Evolutionary conservation across 2,329 filamentous ascomycete species (phyloP).

Genomic region (Colletotrichum shisoi): DNA sequence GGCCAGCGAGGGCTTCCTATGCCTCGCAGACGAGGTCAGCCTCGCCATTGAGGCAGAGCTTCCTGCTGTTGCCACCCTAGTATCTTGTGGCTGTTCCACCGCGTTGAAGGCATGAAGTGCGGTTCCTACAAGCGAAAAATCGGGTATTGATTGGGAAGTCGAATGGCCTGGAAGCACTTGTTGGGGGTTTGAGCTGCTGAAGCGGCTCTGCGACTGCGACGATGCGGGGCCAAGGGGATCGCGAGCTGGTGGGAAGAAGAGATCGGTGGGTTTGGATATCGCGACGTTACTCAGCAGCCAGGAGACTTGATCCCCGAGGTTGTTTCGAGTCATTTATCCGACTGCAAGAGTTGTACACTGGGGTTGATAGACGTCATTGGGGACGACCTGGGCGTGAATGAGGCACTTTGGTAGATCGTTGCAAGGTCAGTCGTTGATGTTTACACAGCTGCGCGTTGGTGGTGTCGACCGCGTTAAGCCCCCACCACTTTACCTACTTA

Average conservation of each 20-base stretch:
- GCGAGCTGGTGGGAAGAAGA: constrained; percentile 50
- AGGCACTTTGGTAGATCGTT: constrained; percentile 25
- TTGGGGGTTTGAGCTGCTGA: constrained; percentile 27
- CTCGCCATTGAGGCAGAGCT: constrained; percentile 54
- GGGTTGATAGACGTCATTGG: constrained; percentile 31
- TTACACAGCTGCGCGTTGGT: constrained; percentile 16
- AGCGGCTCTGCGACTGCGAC: constrained; percentile 34
- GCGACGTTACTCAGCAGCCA: constrained; percentile 63
- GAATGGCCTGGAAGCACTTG: constrained; percentile 16
- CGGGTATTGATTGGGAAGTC: not conserved
- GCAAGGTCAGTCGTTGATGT: constrained; percentile 27
- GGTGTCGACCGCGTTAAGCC: constrained; percentile 26
- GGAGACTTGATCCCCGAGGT: constrained; percentile 64
- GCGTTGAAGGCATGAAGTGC: constrained; percentile 24
- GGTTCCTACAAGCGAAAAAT: constrained; percentile 12
- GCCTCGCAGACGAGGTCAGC: constrained; percentile 54
- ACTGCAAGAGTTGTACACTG: constrained; percentile 36
- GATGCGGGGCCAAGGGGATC: constrained; percentile 41
- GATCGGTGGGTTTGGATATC: constrained; percentile 51
- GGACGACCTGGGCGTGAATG: constrained; percentile 7
- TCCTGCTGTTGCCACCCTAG: constrained; percentile 24
- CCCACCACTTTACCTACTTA: constrained; percentile 39
- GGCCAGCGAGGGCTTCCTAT: constrained; percentile 56
- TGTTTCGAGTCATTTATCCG: constrained; percentile 70
- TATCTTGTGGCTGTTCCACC: constrained; percentile 24